Evolutionary conservation across 2,329 filamentous ascomycete genomes (phyloP).

Genomic region (Paecilomyces dactylethromorphus): DNA sequence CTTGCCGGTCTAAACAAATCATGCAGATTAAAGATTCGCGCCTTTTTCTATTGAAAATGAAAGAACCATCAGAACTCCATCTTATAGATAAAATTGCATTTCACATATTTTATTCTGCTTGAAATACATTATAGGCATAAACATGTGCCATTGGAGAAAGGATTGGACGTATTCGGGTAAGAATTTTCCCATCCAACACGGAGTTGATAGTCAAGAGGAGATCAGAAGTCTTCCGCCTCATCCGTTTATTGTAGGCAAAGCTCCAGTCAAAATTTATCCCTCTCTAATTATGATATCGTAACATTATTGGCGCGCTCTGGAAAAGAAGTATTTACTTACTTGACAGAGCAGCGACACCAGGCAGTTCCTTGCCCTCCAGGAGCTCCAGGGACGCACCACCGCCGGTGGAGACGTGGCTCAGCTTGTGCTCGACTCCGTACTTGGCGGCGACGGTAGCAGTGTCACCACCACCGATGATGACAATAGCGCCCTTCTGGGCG

Average conservation of each 20-base stretch:
- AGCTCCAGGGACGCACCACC: constrained; percentile 93
- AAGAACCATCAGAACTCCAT: not conserved
- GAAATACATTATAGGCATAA: not conserved
- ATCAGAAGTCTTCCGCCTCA: not conserved
- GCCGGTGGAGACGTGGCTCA: constrained; percentile 96
- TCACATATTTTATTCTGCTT: not conserved
- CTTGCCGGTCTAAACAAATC: not conserved
- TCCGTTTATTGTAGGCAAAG: not conserved
- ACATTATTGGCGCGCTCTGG: not conserved
- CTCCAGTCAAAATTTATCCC: not conserved
- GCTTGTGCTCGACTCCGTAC: constrained; percentile 91
- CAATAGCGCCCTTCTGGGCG: constrained; percentile 78
- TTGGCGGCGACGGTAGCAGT: constrained; percentile 97
- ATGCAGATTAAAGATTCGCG: not conserved
- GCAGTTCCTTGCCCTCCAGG: constrained; percentile 95
- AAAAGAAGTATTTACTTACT: constrained; percentile 47
- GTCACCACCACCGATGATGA: constrained; percentile 97
- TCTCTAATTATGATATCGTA: not conserved
- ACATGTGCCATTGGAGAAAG: not conserved
- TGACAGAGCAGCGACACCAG: constrained; percentile 87
- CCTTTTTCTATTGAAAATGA: not conserved
- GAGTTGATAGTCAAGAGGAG: not conserved
- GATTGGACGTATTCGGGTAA: not conserved
- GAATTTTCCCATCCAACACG: not conserved
- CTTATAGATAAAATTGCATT: not conserved